phyloP scores from a whole-genome alignment of 768 basidiomycete species.

The Russula foetens region DNA sequence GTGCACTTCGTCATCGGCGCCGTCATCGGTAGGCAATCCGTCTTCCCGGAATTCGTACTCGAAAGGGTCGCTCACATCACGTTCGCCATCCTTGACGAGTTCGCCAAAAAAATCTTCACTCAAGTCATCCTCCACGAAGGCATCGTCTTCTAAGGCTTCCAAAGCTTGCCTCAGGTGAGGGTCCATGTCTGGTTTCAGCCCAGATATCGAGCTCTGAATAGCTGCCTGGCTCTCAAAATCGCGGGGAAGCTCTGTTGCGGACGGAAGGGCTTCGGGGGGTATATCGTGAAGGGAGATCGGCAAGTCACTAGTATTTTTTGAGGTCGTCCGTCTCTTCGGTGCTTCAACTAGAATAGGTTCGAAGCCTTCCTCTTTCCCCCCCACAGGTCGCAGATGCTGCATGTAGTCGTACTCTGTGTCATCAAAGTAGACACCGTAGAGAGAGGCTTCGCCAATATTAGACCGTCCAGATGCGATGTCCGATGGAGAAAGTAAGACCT shows the following conservation, averaged over 20 bases:
- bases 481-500: conserved; percentile 42
- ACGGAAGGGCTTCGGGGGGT: conserved; percentile 66
- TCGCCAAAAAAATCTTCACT: conserved; percentile 73
- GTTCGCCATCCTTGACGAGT: conserved; percentile 65
- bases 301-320: conserved; percentile 32
- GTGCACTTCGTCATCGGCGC: conserved; percentile 24
- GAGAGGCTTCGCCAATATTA: conserved; percentile 78
- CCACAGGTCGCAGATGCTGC: conserved; percentile 84
- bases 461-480: conserved; percentile 38
- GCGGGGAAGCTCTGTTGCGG: conserved; percentile 61
- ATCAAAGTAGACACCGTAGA: conserved; percentile 91
- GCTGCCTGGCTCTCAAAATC: conserved; percentile 71
- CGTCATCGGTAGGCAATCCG: conserved; percentile 30
- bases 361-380: conserved; percentile 68
- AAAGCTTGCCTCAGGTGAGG: conserved; percentile 87
- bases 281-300: conserved; percentile 45
- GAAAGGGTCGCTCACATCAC: conserved; percentile 48
- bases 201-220: conserved; percentile 74
- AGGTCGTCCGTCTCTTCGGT: conserved; percentile 34
- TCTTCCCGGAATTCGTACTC: conserved; percentile 63
- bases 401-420: conserved; percentile 98
- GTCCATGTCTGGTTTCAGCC: conserved; percentile 95
- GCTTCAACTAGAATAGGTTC: conserved; percentile 79
- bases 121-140: conserved; percentile 73
- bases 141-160: conserved; percentile 94